Evolutionary conservation across 306 rosid species (phyloP).

Genomic region (Vigna radiata): DNA sequence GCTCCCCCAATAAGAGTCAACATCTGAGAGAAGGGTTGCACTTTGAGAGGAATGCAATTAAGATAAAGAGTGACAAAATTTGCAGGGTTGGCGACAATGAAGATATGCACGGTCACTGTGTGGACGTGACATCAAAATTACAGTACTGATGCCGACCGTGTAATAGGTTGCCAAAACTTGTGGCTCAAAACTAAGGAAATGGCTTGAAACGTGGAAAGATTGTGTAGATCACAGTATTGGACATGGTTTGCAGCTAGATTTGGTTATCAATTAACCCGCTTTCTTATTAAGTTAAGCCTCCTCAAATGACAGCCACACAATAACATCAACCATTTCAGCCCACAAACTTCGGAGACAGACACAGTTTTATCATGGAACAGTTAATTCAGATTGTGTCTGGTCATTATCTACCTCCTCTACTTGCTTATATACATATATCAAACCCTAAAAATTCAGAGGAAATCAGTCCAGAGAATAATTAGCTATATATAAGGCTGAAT

Average conservation of each 20-base stretch:
- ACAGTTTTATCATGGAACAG: not conserved
- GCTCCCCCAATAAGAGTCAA: not conserved
- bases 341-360: not conserved
- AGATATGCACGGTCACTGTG: constrained; percentile 12
- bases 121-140: constrained; percentile 42
- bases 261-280: not conserved
- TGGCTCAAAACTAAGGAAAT: constrained; percentile 37
- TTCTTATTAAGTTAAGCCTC: not conserved
- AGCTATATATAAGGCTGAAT: too few species aligned
- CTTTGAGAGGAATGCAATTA: not conserved
- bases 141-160: constrained; percentile 16
- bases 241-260: constrained; percentile 34
- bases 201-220: constrained; percentile 42
- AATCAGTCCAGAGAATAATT: too few species aligned
- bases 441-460: constrained; percentile 28
- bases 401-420: too few species aligned
- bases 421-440: not conserved
- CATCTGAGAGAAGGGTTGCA: not conserved
- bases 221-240: constrained; percentile 4
- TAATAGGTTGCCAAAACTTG: constrained; percentile 11
- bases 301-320: constrained; percentile 33
- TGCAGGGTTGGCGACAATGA: constrained; percentile 30
- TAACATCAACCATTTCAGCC: not conserved
- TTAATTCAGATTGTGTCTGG: too few species aligned
- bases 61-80: constrained; percentile 40